phyloP scores from a whole-genome alignment of 805 yeast species.

The Huiozyma sinensis region DNA sequence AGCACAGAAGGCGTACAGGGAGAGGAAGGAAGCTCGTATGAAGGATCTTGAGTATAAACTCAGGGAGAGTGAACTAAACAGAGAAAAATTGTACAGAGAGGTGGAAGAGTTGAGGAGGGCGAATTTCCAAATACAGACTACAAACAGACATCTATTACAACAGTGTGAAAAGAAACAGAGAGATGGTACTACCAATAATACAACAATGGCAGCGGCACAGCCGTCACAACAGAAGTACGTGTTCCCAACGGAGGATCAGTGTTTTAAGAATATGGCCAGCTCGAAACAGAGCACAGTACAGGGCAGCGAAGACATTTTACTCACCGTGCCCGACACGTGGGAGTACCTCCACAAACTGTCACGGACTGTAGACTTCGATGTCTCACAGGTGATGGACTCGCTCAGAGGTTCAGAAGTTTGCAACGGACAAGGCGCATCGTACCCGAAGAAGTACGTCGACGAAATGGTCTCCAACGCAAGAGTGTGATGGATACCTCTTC shows the following conservation, averaged over 20 bases:
- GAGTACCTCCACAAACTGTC: constrained; percentile 53
- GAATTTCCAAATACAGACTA: constrained; percentile 47
- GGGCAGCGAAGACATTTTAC: constrained; percentile 20
- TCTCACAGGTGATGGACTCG: constrained; percentile 44
- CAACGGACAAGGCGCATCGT: constrained; percentile 56
- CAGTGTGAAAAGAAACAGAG: background rate
- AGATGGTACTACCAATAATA: background rate
- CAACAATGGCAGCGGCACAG: background rate
- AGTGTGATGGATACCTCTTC: background rate
- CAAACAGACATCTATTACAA: constrained; percentile 43
- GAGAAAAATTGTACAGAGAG: constrained; percentile 35
- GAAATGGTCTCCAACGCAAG: constrained; percentile 1
- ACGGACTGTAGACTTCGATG: constrained; percentile 35
- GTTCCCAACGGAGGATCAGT: constrained; percentile 24
- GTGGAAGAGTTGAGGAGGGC: constrained; percentile 43
- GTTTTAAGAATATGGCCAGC: constrained; percentile 14
- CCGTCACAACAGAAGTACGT: constrained; percentile 7
- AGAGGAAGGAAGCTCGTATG: constrained; percentile 62
- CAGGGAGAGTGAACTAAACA: constrained; percentile 45
- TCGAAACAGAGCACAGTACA: constrained; percentile 1
- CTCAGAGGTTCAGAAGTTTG: constrained; percentile 61
- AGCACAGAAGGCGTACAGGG: constrained; percentile 80
- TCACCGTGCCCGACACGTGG: constrained; percentile 77
- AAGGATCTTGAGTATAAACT: constrained; percentile 57
- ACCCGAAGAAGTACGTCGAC: constrained; percentile 17